Evolutionary conservation across 345 rosid genomes (phyloP).

Genomic region (Fremontodendron californicum): DNA sequence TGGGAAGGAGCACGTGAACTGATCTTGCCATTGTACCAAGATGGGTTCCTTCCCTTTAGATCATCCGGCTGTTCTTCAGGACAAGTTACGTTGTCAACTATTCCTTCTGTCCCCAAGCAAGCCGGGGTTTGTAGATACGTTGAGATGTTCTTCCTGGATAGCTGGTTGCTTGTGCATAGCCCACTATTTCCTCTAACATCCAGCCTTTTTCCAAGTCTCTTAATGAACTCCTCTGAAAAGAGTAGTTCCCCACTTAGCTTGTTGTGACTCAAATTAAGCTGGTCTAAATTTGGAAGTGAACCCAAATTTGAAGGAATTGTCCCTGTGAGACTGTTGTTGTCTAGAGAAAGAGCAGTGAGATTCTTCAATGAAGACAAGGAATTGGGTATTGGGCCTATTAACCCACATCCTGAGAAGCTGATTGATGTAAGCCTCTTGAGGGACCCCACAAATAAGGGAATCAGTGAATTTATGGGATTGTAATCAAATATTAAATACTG

Average conservation of each 20-base stretch:
- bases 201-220: constrained; percentile 38
- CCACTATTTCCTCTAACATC: constrained; percentile 40
- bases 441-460: constrained; percentile 29
- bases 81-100: constrained; percentile 7
- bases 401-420: constrained; percentile 39
- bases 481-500: constrained; percentile 33
- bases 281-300: constrained; percentile 33
- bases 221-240: constrained; percentile 31
- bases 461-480: constrained; percentile 36
- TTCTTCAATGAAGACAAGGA: constrained; percentile 27
- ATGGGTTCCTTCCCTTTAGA: constrained; percentile 20
- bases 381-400: constrained; percentile 34
- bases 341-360: constrained; percentile 36
- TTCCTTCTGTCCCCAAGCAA: constrained; percentile 24
- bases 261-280: constrained; percentile 39
- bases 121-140: constrained; percentile 20
- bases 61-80: constrained; percentile 21
- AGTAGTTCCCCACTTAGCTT: constrained; percentile 32
- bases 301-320: constrained; percentile 35
- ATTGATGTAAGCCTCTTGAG: constrained; percentile 30
- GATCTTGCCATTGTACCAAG: constrained; percentile 18
- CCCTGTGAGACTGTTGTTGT: constrained; percentile 38
- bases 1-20: constrained; percentile 20
- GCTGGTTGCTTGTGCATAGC: constrained; percentile 31
- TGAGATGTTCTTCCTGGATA: constrained; percentile 18